Evolutionary conservation across 108 stramenopile genomes (phyloP), one percentile per base, ranked within the genome.

Genomic region (Nannochloropsis oceanica): DNA sequence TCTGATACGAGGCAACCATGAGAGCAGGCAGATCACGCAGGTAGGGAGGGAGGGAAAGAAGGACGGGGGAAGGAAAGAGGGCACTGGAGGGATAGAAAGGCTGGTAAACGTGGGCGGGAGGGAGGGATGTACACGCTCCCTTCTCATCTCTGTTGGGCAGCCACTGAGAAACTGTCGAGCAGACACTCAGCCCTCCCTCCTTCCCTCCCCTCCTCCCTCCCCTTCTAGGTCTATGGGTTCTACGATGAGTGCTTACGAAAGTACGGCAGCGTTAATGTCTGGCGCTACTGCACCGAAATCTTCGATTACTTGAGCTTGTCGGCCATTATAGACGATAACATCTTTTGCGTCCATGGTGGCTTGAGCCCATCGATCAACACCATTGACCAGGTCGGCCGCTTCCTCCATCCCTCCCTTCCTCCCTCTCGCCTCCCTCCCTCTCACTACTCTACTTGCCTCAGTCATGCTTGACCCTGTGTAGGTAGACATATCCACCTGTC

Each of bases 241-340:
- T 99, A 99, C 91, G 98, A 99, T 87, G 98, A 99, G 87, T 99
- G 98, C 90, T 87, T 99, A 25, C 91, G 96, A 80, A 99, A 99
- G 90, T 99, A 99, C 86, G 97, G 97, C 14, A 92, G 91, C 73
- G 98, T 97, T 81, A 97, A 97, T 91, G 98, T 99, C 12, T 99
- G 98, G 98, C 90, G 97, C 46, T 96, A 99, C 84, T 99, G 98
- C 92, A 97, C 97, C 42, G 96, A 98, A 81, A 96, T 97, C 82
- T 99, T 99, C 91, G 98, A 99, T 85, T 99, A 95, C 89, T 90
- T 99, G 25, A 91, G 90, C 82, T 89, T 99, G 8, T 91, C 91
- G 22, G 98, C 98, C 43, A 95, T 99, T 87, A 96, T 99, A 80
- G 97, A 97, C 81, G 96, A 97, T 90, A 95, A 94, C 82, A 94